Evolutionary conservation across 1,139 yeast genomes (phyloP).

Genomic region (Debaryomycetaceae sp.): DNA sequence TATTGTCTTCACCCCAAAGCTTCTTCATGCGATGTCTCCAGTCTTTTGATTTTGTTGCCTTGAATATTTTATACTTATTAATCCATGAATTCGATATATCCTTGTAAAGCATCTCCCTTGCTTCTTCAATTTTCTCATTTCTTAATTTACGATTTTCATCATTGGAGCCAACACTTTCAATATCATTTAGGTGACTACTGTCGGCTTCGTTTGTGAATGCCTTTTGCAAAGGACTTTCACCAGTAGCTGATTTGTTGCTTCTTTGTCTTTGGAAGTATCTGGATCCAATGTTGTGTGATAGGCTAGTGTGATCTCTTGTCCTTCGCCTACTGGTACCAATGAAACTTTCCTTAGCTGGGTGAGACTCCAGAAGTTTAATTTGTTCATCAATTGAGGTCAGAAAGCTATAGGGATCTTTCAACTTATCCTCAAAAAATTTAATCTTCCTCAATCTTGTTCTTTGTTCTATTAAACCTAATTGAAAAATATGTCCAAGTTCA

Average conservation of each 20-base stretch:
- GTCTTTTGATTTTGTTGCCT: constrained; percentile 18
- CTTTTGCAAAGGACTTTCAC: not conserved
- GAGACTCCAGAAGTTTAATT: constrained; percentile 8
- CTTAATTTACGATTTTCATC: not conserved
- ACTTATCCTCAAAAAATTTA: constrained; percentile 29
- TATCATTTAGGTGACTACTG: not conserved
- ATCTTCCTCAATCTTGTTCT: constrained; percentile 27
- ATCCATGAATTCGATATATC: constrained; percentile 76
- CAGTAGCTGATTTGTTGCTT: not conserved
- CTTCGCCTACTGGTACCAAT: not conserved
- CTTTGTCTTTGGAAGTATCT: not conserved
- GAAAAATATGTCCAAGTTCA: constrained; percentile 36
- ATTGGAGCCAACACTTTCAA: not conserved
- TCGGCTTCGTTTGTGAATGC: not conserved
- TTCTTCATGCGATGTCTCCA: constrained; percentile 26
- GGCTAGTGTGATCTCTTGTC: not conserved
- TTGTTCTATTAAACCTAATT: constrained; percentile 39
- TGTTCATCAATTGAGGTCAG: constrained; percentile 18
- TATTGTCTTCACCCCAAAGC: constrained; percentile 37
- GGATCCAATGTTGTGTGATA: not conserved
- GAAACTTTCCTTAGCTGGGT: not conserved
- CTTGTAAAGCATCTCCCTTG: constrained; percentile 32
- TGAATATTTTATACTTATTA: constrained; percentile 26
- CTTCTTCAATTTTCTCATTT: constrained; percentile 26
- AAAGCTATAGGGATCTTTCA: constrained; percentile 12